Base-by-base conservation (phyloP, 352 stramenopile species). In the Aphanomyces astaci region DNA sequence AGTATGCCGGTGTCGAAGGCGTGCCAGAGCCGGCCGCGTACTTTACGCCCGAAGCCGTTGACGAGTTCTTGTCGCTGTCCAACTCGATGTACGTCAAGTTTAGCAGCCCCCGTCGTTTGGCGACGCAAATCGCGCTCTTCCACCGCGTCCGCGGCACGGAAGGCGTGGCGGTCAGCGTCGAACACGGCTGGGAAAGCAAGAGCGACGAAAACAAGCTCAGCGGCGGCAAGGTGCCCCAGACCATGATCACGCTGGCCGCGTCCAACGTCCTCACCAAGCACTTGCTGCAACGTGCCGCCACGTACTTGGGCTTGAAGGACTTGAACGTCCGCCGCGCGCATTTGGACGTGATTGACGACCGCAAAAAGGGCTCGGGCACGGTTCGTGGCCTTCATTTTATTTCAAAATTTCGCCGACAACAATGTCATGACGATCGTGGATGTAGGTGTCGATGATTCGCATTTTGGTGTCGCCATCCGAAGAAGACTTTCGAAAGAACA, bases 311-410 rank as follows among this genome's bases (percentile, higher is more conserved):
- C 65, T 73, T 97, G 25, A 96, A 96, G 78, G 82, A 95, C 71
- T 85, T 98, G 71, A 97, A 98, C 76, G 94, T 98, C 22, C 78
- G 95, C 28, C 87, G 94, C 46, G 94, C 95, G 22, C 95, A 98
- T 74, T 77, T 99, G 60, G 96, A 99, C 71, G 88, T 98, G 30
- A 87, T 98, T 3, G 76, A 91, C 31, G 89, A 98, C 81, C 86
- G 86, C 46, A 75, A 80, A 64, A 79, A 88, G 65, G 73, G 76
- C 22, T 82, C 78, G 57, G 81, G 75, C 28, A 82, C 86, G 52
- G 7, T 17, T 51, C 19, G 45, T 45, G 45, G 52, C 27, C 48
- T 4, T 25, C 9, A 17, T 17, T 46, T 46, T n/a, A n/a, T n/a
- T n/a, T n/a, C n/a, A n/a, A n/a, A n/a, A n/a, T n/a, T n/a, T n/a